Percentiles rank a stretch among this genome's conserved stretches.
Evolutionary conservation across 441 rosid species (phyloP).

Genomic region (Francoa sonchifolia): DNA sequence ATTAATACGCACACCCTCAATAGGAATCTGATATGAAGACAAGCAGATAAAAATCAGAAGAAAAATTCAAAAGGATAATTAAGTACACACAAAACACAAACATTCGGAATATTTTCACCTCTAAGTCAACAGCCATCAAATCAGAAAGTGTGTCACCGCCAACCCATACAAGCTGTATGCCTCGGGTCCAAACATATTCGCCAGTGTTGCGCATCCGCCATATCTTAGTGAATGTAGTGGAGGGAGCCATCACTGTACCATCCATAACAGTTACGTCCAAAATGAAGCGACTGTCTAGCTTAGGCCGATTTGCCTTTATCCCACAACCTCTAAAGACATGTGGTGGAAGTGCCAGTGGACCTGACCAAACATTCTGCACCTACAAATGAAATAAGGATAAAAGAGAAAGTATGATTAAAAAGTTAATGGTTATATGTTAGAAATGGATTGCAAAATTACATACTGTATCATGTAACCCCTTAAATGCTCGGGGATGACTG

Average conservation of each 20-base stretch:
- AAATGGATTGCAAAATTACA: constrained; percentile 6
- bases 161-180: constrained; percentile 57
- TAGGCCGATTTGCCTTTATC: constrained; percentile 27
- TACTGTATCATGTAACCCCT: constrained; percentile 28
- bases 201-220: constrained; percentile 90
- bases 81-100: constrained; percentile 5
- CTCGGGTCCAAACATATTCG: constrained; percentile 46
- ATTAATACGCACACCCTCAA: constrained; percentile 44
- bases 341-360: constrained; percentile 7
- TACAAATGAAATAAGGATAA: too few relatives aligned
- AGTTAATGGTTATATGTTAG: constrained; percentile 4
- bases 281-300: constrained; percentile 65
- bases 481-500: constrained; percentile 23
- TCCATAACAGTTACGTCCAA: constrained; percentile 73
- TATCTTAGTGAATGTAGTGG: constrained; percentile 65
- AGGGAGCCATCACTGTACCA: constrained; percentile 71
- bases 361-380: constrained; percentile 18
- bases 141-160: constrained; percentile 58
- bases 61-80: background rate
- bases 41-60: background rate
- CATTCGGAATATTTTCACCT: constrained; percentile 27
- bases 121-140: constrained; percentile 29
- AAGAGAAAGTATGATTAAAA: too few relatives aligned
- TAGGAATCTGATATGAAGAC: constrained; percentile 41
- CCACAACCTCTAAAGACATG: constrained; percentile 13